Evolutionary conservation across 768 basidiomycete species (phyloP), one percentile per base, ranked within the genome.

Genomic region (Podaxis pistillaris): DNA sequence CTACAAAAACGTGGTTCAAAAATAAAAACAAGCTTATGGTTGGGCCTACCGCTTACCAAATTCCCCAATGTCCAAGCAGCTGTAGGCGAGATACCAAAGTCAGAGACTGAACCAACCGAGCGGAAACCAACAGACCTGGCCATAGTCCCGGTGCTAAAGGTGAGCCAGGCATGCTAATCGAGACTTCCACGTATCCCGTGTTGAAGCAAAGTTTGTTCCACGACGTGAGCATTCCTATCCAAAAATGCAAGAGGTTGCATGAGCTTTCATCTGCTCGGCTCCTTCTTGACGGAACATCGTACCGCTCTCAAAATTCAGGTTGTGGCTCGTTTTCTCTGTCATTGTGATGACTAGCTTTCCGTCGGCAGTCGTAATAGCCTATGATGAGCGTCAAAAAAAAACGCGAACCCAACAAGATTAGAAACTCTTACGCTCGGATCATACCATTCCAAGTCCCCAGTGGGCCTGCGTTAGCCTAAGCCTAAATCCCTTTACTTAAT

Each of bases 171-270:
- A 91, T 71, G 70, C 88, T 91, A 24, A 92, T 67, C 9, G 78
- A 81, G 8, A 88, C 83, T 75, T 95, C 95, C 63, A 96, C 78
- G 70, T 94, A 94, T 2, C 92, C 93, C 0, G 91, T 92, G 8
- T 88, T 94, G 76, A 94, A 96, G 76, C 94, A 96, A 60, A 96
- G 74, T 75, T 95, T 91, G 75, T 95, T 95, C 93, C 94, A 96
- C 9, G 87, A 82, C 66, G 89, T 86, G 7, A 96, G 61, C 88
- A 90, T 90, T 40, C 84, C 85, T 83, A 63, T 51, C 47, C 6
- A 22, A 40, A 50, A 40, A 46, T 13, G 53, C 38, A 40, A 46
- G 7, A 46, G 17, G 17, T 50, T n/a, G 19, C 13, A 28, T 50
- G 49, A 50, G 19, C 22, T 50, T 28, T 22, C 22, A 50, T 26